Base-by-base conservation (phyloP, 768 basidiomycete genomes). In the Neoboletus subvelutipes region DNA sequence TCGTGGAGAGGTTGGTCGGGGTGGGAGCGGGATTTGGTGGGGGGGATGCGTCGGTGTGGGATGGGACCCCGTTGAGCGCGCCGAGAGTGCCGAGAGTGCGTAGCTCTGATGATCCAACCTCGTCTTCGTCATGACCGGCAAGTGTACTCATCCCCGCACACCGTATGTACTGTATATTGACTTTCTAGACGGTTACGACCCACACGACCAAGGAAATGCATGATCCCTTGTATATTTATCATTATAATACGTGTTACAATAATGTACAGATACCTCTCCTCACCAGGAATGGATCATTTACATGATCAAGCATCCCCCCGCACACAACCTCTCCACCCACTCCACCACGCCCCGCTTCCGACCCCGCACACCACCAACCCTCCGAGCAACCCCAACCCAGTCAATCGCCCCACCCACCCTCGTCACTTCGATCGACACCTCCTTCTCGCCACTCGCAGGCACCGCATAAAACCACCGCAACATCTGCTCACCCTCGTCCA, bases 1-100 rank as follows among this genome's bases (percentile, higher is more conserved):
- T 90, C 46, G 71, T 91, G 40, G 78, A 86, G 50, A 79, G 84
- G 20, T 74, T 92, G 10, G 84, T 91, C 9, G 85, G 88, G 50
- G 83, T 88, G 52, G 86, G 87, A 1, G 60, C 86, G 47, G 76
- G 81, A 39, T 80, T 82, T 4, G 85, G 82, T 4, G 85, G 82
- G 33, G 81, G 82, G 85, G 79, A 87, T 13, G 10, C 41, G n/a
- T 59, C 60, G n/a, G 28, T 53, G 61, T 80, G 88, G 58, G 76
- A 86, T 40, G 80, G 77, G 29, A 84, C 83, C 5, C 84, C 86
- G 4, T 60, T 90, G 43, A 74, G 74, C 48, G 48, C 81, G 0
- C 78, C 83, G 6, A 77, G 72, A 34, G 68, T 82, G 17, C 65
- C 76, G 46, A 65, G 77, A 2, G 62, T 69, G 8, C 36, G 18